phyloP scores from a whole-genome alignment of 768 basidiomycete species.

The Collybia sp. region DNA sequence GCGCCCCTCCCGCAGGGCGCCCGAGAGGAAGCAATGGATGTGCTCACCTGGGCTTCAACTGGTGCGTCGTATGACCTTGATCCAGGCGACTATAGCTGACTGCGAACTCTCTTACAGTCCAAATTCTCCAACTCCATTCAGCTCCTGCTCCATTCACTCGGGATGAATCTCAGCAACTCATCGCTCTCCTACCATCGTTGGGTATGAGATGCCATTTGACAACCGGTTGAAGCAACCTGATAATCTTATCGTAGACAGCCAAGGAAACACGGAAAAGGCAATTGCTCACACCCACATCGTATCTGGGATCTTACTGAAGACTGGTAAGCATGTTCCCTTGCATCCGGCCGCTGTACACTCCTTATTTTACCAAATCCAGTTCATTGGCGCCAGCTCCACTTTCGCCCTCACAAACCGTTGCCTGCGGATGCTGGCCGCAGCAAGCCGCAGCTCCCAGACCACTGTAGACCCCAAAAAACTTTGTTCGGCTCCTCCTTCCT shows the following conservation, averaged over 20 bases:
- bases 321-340: constrained; percentile 40
- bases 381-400: constrained; percentile 67
- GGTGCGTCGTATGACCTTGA: constrained; percentile 30
- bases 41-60: constrained; percentile 78
- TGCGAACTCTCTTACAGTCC: too few relatives aligned
- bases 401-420: constrained; percentile 64
- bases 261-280: constrained; percentile 34
- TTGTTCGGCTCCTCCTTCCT: too few relatives aligned
- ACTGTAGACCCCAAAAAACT: constrained; percentile 19
- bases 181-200: constrained; percentile 49
- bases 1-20: constrained; percentile 49
- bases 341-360: neutral
- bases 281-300: constrained; percentile 60
- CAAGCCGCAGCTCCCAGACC: constrained; percentile 18
- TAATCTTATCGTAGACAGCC: constrained; percentile 15
- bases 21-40: constrained; percentile 66
- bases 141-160: constrained; percentile 54
- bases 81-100: too few relatives aligned
- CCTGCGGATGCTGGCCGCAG: constrained; percentile 42
- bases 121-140: constrained; percentile 42
- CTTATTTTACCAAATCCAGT: constrained; percentile 25
- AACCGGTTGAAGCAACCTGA: neutral
- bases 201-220: constrained; percentile 7
- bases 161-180: constrained; percentile 63
- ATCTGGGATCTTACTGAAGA: constrained; percentile 62